Evolutionary conservation across 495 filamentous ascomycete species (phyloP).

Genomic region (Sporormia fimetaria): DNA sequence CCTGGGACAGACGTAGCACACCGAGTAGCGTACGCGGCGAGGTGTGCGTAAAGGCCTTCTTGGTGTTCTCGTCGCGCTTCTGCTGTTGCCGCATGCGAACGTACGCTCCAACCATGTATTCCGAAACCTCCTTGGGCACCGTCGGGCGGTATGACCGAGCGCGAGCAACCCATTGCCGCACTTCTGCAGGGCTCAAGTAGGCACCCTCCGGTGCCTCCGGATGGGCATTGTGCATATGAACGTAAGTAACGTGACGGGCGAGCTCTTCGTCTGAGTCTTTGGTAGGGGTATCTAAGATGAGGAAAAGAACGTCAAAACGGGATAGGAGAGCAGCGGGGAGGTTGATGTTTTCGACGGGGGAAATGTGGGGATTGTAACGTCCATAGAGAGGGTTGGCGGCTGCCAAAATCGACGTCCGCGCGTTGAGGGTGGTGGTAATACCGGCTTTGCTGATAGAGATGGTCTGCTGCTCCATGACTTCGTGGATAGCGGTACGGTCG

Average conservation of each 20-base stretch:
- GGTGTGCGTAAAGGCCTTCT: conserved; percentile 84
- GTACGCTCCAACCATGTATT: conserved; percentile 95
- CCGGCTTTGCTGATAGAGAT: conserved; percentile 98
- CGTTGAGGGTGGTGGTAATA: conserved; percentile 91
- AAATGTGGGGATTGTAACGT: conserved; percentile 92
- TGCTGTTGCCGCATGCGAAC: conserved; percentile 82
- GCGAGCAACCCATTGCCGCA: conserved; percentile 89
- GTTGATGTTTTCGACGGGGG: conserved; percentile 97
- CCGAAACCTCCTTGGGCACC: conserved; percentile 70
- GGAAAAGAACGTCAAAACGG: conserved; percentile 92
- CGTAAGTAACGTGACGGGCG: conserved; percentile 90
- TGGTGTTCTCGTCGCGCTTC: conserved; percentile 74
- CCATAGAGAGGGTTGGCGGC: conserved; percentile 96
- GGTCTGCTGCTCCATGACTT: conserved; percentile 99
- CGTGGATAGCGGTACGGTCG: conserved; percentile 94
- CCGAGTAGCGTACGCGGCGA: conserved; percentile 88
- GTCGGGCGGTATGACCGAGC: conserved; percentile 78
- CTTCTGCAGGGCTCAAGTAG: conserved; percentile 79
- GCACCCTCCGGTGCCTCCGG: conserved; percentile 59
- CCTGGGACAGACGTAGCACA: conserved; percentile 84
- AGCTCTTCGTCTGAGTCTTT: conserved; percentile 84
- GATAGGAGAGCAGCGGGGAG: conserved; percentile 89
- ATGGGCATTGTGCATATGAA: conserved; percentile 94
- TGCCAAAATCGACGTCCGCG: conserved; percentile 92
- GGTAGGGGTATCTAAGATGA: conserved; percentile 86